These are phyloP conservation scores for Crithidia fasciculata DNA, from an alignment of 208 protist genomes.

Conservation along the genomic window DNA sequence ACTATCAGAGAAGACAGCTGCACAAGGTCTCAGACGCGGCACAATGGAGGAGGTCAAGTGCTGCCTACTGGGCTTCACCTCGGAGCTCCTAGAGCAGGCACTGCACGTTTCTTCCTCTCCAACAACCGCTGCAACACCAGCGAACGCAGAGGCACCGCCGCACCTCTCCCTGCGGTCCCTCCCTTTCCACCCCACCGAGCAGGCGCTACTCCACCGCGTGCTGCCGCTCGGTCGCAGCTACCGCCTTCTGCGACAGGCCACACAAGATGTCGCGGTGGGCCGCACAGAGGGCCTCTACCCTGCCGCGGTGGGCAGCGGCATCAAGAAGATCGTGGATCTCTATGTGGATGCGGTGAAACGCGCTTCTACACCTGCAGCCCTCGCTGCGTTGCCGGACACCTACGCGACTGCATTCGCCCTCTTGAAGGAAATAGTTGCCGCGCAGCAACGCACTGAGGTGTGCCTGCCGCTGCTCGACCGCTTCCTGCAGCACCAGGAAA, in stretches of 20 bases:
- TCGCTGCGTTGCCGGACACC: conserved; percentile 39
- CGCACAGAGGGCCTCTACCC: conserved; percentile 59
- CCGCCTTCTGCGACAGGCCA: conserved; percentile 35
- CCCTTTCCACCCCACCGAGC: conserved; percentile 75
- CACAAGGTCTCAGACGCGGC: neutral
- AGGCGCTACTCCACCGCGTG: conserved; percentile 44
- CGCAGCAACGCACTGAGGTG: conserved; percentile 12
- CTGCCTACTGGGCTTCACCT: conserved; percentile 74
- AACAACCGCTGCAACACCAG: neutral
- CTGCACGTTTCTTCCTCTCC: neutral
- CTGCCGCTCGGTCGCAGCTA: conserved; percentile 69
- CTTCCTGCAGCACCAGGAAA: conserved; percentile 61
- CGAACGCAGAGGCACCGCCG: neutral
- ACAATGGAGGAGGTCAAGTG: conserved; percentile 91
- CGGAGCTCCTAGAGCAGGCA: conserved; percentile 39
- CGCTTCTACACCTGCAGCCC: conserved; percentile 41
- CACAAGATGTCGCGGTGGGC: conserved; percentile 50
- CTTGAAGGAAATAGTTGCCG: conserved; percentile 45
- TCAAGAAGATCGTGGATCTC: conserved; percentile 42
- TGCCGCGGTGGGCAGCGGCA: conserved; percentile 56
- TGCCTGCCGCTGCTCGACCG: conserved; percentile 45
- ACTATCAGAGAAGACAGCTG: neutral
- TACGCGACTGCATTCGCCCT: conserved; percentile 61
- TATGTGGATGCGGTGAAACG: conserved; percentile 66
- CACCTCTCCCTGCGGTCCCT: conserved; percentile 24